These are phyloP conservation scores for Papilionanthe hybrid DNA, from an alignment of 116 monocot genomes.

Conservation along the genomic window DNA sequence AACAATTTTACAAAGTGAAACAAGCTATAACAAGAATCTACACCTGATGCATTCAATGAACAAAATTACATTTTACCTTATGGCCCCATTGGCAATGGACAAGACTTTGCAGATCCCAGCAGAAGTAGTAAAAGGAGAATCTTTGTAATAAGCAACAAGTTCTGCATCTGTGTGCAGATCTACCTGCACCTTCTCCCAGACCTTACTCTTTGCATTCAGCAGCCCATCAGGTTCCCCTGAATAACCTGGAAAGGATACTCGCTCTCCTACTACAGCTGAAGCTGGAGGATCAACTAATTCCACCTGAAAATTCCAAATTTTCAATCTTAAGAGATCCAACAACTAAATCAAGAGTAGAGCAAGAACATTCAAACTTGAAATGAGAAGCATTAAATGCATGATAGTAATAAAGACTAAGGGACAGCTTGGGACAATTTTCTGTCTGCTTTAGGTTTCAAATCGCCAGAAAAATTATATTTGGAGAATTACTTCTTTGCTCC, in stretches of 20 bases:
- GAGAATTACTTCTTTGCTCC: too few species aligned
- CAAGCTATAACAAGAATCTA: not conserved
- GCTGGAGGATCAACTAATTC: conserved; percentile 84
- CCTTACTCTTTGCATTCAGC: conserved; percentile 69
- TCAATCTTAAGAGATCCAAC: not conserved
- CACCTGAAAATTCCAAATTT: conserved; percentile 32
- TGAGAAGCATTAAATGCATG: not conserved
- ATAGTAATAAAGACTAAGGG: not conserved
- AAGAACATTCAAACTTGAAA: not conserved
- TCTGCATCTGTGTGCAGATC: conserved; percentile 58
- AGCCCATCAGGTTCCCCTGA: conserved; percentile 51
- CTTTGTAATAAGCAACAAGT: conserved; percentile 58
- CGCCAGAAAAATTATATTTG: too few species aligned
- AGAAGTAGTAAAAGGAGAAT: conserved; percentile 67
- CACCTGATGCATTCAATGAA: not conserved
- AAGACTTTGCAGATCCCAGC: conserved; percentile 77
- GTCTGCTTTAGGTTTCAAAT: too few species aligned
- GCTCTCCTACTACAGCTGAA: conserved; percentile 60
- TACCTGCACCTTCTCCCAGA: conserved; percentile 73
- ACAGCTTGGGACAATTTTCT: too few species aligned
- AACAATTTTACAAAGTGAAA: not conserved
- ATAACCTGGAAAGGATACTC: conserved; percentile 59
- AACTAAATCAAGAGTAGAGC: not conserved
- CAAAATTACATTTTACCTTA: conserved; percentile 35
- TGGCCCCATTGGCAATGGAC: conserved; percentile 53